phyloP scores from a whole-genome alignment of 257 asterid species.

The Rubia yunnanensis region DNA sequence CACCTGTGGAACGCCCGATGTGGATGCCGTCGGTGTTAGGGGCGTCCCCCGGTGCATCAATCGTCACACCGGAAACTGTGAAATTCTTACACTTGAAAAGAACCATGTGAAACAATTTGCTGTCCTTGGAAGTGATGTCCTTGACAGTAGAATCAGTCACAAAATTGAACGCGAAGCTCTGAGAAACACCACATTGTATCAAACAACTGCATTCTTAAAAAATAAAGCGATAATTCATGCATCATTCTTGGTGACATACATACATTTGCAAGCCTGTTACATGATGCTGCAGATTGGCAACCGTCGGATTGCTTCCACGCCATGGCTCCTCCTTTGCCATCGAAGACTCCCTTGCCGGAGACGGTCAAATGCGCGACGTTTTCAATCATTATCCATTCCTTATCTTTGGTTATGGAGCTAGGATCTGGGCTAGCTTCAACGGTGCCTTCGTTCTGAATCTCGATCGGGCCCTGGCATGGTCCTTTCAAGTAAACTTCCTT shows the following conservation, averaged over 20 bases:
- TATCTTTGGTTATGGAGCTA: conserved; percentile 9
- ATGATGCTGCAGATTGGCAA: conserved; percentile 21
- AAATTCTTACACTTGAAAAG: conserved; percentile 3
- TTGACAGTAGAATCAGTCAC: background rate
- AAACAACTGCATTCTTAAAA: background rate
- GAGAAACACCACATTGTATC: background rate
- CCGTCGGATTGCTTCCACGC: conserved; percentile 39
- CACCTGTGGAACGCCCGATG: conserved; percentile 9
- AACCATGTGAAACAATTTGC: conserved; percentile 13
- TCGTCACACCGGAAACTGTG: background rate
- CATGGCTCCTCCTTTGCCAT: conserved; percentile 30
- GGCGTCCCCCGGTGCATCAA: conserved; percentile 14
- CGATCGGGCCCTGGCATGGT: conserved; percentile 25
- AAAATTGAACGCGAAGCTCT: conserved; percentile 18
- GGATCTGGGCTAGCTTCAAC: conserved; percentile 26
- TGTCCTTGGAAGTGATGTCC: conserved; percentile 12
- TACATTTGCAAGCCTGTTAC: conserved; percentile 30
- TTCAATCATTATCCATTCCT: conserved; percentile 35
- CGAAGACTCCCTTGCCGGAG: conserved; percentile 39
- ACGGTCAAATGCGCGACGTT: conserved; percentile 31
- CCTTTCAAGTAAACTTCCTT: conserved; percentile 22
- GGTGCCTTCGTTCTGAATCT: conserved; percentile 30
- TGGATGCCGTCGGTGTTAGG: conserved; percentile 28
- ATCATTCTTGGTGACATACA: too few species aligned
- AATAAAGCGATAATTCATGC: too few species aligned